Evolutionary conservation across 31 red algal genomes (phyloP).

Genomic region (Asparagopsis taxiformis): DNA sequence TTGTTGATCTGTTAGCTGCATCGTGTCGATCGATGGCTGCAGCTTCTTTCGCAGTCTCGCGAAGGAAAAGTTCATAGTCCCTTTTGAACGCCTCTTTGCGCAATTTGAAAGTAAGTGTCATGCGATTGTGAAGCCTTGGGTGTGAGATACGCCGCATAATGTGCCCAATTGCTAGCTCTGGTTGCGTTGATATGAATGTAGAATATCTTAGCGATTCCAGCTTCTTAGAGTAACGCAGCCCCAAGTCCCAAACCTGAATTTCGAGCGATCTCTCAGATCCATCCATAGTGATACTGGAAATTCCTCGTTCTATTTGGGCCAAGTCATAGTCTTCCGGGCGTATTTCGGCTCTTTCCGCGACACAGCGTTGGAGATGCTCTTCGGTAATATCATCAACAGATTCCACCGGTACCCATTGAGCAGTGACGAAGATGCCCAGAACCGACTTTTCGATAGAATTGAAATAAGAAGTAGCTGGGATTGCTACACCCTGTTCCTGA

Average conservation of each 20-base stretch:
- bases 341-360: background rate
- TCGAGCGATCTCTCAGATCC: background rate
- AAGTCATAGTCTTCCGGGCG: constrained; percentile 14
- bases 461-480: constrained; percentile 5
- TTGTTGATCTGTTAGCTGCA: no score
- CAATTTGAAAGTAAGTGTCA: no score
- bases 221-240: background rate
- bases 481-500: background rate
- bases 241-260: constrained; percentile 2
- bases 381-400: constrained; percentile 11
- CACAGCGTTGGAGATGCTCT: constrained; percentile 5
- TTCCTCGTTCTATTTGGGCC: background rate
- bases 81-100: no score
- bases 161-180: no score
- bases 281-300: background rate
- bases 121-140: no score
- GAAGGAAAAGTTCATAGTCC: no score
- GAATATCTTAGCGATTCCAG: background rate
- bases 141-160: no score
- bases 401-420: constrained; percentile 1
- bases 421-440: background rate
- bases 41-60: no score
- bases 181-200: background rate
- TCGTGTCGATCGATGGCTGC: no score
- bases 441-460: constrained; percentile 7